A percentile compares a stretch with the other conserved stretches of the same genome.
Evolutionary conservation across 495 filamentous ascomycete species (phyloP).

Genomic region (Penicillium pancosmium): DNA sequence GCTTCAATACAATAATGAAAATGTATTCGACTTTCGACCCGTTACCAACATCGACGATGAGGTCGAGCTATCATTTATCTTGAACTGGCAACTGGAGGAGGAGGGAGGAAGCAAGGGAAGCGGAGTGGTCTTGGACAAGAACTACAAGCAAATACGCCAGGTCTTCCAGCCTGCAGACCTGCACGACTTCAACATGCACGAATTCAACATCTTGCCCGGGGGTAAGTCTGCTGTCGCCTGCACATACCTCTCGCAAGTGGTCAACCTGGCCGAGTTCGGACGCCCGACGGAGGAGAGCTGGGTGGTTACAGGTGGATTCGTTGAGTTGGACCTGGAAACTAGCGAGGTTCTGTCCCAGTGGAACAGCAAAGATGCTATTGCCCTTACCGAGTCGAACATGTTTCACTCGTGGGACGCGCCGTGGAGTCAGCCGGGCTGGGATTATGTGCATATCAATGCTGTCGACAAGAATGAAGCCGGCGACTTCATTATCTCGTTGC

Average conservation of each 20-base stretch:
- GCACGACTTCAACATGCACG: conserved; percentile 51
- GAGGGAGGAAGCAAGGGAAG: conserved; percentile 31
- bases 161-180: conserved; percentile 44
- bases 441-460: conserved; percentile 47
- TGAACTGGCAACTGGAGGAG: conserved; percentile 39
- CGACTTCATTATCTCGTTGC: conserved; percentile 61
- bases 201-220: conserved; percentile 49
- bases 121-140: conserved; percentile 38
- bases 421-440: conserved; percentile 33
- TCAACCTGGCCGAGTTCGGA: conserved; percentile 49
- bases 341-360: conserved; percentile 51
- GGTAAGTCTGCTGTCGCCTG: conserved; percentile 48
- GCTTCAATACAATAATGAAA: conserved; percentile 37
- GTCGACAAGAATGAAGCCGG: conserved; percentile 49
- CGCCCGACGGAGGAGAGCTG: conserved; percentile 41
- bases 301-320: conserved; percentile 43
- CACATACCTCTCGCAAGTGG: conserved; percentile 46
- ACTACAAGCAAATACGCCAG: conserved; percentile 39
- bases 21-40: conserved; percentile 46
- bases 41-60: conserved; percentile 40
- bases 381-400: conserved; percentile 45
- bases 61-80: conserved; percentile 50
- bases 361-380: conserved; percentile 46
- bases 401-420: conserved; percentile 43
- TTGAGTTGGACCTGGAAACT: conserved; percentile 51